These are phyloP conservation scores for Coemansia sp. DNA, from an alignment of 371 early-diverging fungal species.

Conservation along the genomic window DNA sequence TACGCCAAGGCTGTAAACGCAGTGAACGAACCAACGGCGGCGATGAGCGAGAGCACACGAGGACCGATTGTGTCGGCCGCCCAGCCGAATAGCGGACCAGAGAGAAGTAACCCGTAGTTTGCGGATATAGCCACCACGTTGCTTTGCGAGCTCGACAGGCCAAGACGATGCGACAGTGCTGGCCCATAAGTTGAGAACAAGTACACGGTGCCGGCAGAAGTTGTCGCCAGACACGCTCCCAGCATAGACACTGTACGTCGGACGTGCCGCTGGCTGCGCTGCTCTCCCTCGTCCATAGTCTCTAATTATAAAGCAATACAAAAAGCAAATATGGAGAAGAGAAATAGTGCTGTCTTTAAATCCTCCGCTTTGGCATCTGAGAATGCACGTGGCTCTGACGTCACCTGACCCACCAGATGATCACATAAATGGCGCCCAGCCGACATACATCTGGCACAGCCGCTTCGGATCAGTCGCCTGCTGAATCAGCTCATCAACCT, in stretches of 20 bases:
- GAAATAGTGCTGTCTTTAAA: background rate
- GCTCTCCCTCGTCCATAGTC: background rate
- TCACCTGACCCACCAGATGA: constrained; percentile 8
- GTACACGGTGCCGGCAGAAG: constrained; percentile 57
- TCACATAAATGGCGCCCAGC: constrained; percentile 64
- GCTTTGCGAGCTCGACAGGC: constrained; percentile 52
- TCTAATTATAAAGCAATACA: background rate
- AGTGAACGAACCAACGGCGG: constrained; percentile 40
- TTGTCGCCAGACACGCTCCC: constrained; percentile 48
- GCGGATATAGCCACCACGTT: constrained; percentile 55
- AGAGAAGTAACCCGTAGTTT: constrained; percentile 55
- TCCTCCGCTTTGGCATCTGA: background rate
- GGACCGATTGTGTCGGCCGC: constrained; percentile 57
- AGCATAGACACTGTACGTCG: constrained; percentile 46
- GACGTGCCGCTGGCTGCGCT: constrained; percentile 39
- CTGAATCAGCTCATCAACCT: constrained; percentile 68
- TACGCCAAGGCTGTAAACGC: constrained; percentile 50
- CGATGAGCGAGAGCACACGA: constrained; percentile 47
- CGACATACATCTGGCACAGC: constrained; percentile 81
- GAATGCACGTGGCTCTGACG: constrained; percentile 10
- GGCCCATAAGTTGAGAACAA: constrained; percentile 57
- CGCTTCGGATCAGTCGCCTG: constrained; percentile 69
- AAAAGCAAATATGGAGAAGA: background rate
- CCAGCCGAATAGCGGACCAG: constrained; percentile 57
- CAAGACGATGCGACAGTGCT: constrained; percentile 38